Base-by-base conservation (phyloP, 2,329 filamentous ascomycete species). In the Thermochaetoides dissita region DNA sequence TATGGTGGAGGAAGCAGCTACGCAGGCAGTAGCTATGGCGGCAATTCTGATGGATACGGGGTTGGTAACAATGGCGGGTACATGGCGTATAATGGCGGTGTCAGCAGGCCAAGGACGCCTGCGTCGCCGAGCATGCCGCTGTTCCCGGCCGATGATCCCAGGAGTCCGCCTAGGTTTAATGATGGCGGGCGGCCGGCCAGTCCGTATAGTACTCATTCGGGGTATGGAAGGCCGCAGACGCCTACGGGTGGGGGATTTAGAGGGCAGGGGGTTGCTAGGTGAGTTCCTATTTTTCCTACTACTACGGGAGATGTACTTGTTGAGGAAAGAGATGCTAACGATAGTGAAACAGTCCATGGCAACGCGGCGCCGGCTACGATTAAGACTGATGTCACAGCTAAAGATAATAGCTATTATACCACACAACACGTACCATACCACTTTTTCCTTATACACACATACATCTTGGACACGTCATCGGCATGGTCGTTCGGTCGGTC, bases 331-430 rank as follows among this genome's bases (percentile, higher is more conserved):
- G 65, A 46, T 65, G 53, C 58, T 9, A 67, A 62, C 49, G 61
- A 61, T 41, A 56, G 59, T 44, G 56, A 57, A 38, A 30, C 34
- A 73, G 68, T 58, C 68, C 69, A 48, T 74, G 70, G 70, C 69
- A 74, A 59, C 67, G 69, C 51, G 70, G 70, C 51, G 70, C 70
- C 42, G 70, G 70, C 47, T 74, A 74, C 55, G 70, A 74, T 24
- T 24, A 24, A 24, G 17, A 5, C 17, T 24, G 17, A 24, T 24
- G 17, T 24, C 17, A 24, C 17, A 24, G 17, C 17, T 24, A 24
- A 24, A 24, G 17, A 24, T 24, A 24, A 5, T 24, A 24, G 17
- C 17, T 24, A 24, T 24, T 24, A 24, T 24, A 24, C 17, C 17
- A 24, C 17, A 24, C 5, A 24, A 3, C 17, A 24, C 17, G 17